Evolutionary conservation across 2,329 filamentous ascomycete species (phyloP).

Genomic region (Colletotrichum ledebouriae): DNA sequence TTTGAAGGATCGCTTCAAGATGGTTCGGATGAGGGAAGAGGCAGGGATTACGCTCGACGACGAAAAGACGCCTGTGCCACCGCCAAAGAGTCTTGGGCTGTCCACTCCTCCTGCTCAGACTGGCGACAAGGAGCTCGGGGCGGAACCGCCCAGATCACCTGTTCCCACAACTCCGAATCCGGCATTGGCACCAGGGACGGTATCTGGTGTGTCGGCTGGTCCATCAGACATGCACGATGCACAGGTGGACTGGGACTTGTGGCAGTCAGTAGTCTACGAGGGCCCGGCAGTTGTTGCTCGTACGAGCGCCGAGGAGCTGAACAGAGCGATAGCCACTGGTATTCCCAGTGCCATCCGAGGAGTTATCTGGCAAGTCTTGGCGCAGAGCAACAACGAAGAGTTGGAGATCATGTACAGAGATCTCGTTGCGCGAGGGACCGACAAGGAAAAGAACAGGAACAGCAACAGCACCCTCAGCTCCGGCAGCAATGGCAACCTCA

Average conservation of each 20-base stretch:
- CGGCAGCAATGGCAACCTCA: slow-evolving; percentile 67
- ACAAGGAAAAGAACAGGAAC: slow-evolving; percentile 78
- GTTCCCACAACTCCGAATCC: slow-evolving; percentile 76
- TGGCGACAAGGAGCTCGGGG: slow-evolving; percentile 40
- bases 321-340: slow-evolving; percentile 89
- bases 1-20: slow-evolving; percentile 83
- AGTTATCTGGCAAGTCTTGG: slow-evolving; percentile 98
- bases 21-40: slow-evolving; percentile 81
- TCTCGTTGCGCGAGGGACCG: slow-evolving; percentile 82
- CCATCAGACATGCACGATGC: slow-evolving; percentile 77
- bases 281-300: slow-evolving; percentile 89
- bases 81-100: slow-evolving; percentile 43
- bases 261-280: slow-evolving; percentile 96
- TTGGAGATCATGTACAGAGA: slow-evolving; percentile 90
- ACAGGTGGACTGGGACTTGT: slow-evolving; percentile 98
- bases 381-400: slow-evolving; percentile 94
- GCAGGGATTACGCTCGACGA: slow-evolving; percentile 69
- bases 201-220: slow-evolving; percentile 82
- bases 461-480: slow-evolving; percentile 68
- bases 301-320: slow-evolving; percentile 90
- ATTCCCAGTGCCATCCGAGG: slow-evolving; percentile 96
- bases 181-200: slow-evolving; percentile 85
- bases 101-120: slow-evolving; percentile 46
- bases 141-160: slow-evolving; percentile 49
- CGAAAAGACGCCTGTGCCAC: slow-evolving; percentile 54